These are phyloP conservation scores for Umbelopsis sp. DNA, from an alignment of 192 early-diverging fungal species.

Conservation along the genomic window DNA sequence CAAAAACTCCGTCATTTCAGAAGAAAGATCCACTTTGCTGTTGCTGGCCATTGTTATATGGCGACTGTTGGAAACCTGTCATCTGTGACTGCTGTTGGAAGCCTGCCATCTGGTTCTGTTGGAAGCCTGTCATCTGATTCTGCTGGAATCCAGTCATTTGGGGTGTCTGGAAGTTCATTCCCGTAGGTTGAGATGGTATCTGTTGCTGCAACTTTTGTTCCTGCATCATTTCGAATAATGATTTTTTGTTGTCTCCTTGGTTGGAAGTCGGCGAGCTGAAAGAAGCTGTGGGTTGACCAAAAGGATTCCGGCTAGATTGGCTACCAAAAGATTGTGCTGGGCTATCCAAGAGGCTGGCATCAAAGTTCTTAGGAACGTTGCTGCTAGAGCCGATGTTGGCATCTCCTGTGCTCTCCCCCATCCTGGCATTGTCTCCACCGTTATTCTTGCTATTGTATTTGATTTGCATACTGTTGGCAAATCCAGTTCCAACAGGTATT, in stretches of 20 bases:
- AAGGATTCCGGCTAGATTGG: conserved; percentile 34
- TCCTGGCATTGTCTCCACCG: background rate
- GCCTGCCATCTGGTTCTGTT: background rate
- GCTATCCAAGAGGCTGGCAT: background rate
- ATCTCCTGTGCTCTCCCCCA: background rate
- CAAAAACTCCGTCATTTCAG: background rate
- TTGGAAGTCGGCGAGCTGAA: conserved; percentile 5
- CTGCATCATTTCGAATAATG: conserved; percentile 36
- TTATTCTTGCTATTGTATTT: background rate
- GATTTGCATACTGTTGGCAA: conserved; percentile 5
- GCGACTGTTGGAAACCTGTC: conserved; percentile 27
- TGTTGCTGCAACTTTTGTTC: conserved; percentile 36
- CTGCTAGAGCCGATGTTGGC: background rate
- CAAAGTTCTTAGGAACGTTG: conserved; percentile 12
- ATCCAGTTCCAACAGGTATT: conserved; percentile 37
- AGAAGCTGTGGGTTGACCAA: conserved; percentile 22
- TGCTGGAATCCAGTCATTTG: conserved; percentile 29
- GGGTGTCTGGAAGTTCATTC: conserved; percentile 25
- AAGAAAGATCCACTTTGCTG: background rate
- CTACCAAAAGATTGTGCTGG: conserved; percentile 29
- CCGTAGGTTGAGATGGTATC: conserved; percentile 6
- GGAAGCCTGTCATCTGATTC: conserved; percentile 21
- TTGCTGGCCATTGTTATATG: background rate
- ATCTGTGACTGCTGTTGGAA: conserved; percentile 23
- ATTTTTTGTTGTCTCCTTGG: conserved; percentile 23